Base-by-base conservation (phyloP, 352 stramenopile species). In the Globisporangium polare region DNA sequence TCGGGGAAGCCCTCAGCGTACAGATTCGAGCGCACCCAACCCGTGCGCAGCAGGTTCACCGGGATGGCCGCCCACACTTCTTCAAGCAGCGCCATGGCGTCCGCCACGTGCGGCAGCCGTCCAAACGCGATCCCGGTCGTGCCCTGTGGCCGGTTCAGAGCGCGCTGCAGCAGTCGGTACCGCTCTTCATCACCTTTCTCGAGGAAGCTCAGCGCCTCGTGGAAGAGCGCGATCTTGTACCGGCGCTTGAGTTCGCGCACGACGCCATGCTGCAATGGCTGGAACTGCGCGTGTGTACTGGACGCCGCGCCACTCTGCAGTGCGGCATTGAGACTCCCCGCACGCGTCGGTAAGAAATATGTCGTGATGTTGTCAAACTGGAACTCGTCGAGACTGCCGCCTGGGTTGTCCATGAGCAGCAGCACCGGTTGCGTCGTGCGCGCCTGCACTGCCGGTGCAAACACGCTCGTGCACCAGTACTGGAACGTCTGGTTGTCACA, bases 201-300 rank as follows among this genome's bases (percentile, higher is more conserved):
- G 12, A 78, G 47, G 22, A 81, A 75, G 26, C 58, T 68, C 47
- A 86, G 59, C 20, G 69, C 65, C 20, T 83, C 77, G 13, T 79
- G 73, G 26, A 86, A 79, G 13, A 84, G 55, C 22, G 71, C 37
- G 46, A 83, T 67, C 35, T 84, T 84, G 64, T 80, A 86, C 8
- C 73, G 66, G 39, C 68, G 71, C 57, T 87, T 87, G 42, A 84
- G 65, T n/a, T 81, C 69, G 24, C 71, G 68, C 12, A 84, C 58
- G 22, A 81, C 62, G 13, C 63, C 68, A 50, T 62, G 66, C 66
- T 81, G 68, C 12, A 80, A 58, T 1, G 67, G 55, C 56, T 83
- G 73, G 35, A 73, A 67, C 24, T 58, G 65, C 17, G 60, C 57
- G 8, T 64, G 57, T 2, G 53, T 62, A 26, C 53, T 67, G 13